phyloP scores from a whole-genome alignment of 2,329 filamentous ascomycete genomes.

The Pyricularia grisea region DNA sequence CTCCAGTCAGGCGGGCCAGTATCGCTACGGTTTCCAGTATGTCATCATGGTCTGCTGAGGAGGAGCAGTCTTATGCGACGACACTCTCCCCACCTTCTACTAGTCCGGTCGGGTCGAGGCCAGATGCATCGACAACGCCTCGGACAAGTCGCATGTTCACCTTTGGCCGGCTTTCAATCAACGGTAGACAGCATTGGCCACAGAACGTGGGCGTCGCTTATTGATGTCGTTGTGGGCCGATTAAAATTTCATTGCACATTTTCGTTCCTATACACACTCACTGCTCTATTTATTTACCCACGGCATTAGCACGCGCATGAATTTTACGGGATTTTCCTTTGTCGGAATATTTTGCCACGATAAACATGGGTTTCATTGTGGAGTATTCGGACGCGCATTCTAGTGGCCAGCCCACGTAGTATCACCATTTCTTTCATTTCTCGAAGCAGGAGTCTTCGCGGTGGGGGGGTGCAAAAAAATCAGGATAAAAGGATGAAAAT shows the following conservation, averaged over 20 bases:
- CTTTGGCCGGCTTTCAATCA: background rate
- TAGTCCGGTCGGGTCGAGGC: slow-evolving; percentile 18
- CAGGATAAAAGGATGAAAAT: background rate
- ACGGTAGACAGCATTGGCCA: slow-evolving; percentile 15
- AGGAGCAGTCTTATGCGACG: slow-evolving; percentile 26
- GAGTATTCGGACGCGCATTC: background rate
- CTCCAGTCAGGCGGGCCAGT: slow-evolving; percentile 26
- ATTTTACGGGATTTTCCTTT: background rate
- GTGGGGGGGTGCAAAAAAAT: background rate
- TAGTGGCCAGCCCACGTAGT: background rate
- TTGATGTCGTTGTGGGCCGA: slow-evolving; percentile 15
- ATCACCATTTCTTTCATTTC: background rate
- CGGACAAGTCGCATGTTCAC: slow-evolving; percentile 2
- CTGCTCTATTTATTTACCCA: background rate
- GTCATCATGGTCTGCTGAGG: slow-evolving; percentile 40
- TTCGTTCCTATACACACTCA: background rate
- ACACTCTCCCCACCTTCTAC: slow-evolving; percentile 30
- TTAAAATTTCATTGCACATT: background rate
- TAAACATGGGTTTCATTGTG: background rate
- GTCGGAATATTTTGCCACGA: background rate
- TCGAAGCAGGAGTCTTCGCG: background rate
- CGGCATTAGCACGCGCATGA: background rate
- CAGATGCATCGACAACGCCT: slow-evolving; percentile 16
- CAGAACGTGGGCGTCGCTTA: slow-evolving; percentile 38
- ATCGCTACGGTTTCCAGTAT: slow-evolving; percentile 34